These are phyloP conservation scores for Gynochthodes officinalis DNA, from an alignment of 257 asterid genomes.

Conservation along the genomic window DNA sequence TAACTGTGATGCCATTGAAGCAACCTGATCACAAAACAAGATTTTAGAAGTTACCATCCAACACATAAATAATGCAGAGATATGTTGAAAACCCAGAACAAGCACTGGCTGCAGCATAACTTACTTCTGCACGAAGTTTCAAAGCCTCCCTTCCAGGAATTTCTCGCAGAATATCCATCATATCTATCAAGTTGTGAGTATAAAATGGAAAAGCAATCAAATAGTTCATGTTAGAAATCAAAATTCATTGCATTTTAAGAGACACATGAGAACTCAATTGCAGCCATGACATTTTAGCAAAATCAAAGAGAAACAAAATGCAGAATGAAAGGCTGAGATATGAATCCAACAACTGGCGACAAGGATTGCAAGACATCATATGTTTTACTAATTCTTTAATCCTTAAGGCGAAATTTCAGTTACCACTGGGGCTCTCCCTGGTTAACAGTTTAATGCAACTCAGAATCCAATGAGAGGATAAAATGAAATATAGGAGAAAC, in stretches of 20 bases:
- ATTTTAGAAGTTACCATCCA: not conserved
- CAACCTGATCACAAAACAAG: slow-evolving; percentile 53
- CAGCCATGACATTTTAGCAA: not conserved
- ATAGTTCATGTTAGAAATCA: not conserved
- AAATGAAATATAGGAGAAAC: not conserved
- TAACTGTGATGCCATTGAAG: slow-evolving; percentile 81
- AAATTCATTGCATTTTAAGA: not conserved
- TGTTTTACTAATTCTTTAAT: not conserved
- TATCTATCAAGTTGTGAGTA: slow-evolving; percentile 33
- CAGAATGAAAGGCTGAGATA: not conserved
- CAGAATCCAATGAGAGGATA: not conserved
- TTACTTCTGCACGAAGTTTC: slow-evolving; percentile 88
- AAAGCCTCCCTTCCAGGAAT: slow-evolving; percentile 88
- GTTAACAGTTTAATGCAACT: too few relatives aligned
- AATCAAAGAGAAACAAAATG: not conserved
- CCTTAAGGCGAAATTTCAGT: not conserved
- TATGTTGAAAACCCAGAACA: slow-evolving; percentile 4
- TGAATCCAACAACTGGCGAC: not conserved
- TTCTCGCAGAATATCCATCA: slow-evolving; percentile 84
- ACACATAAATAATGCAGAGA: not conserved
- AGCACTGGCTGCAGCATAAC: slow-evolving; percentile 19
- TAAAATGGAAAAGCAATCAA: slow-evolving; percentile 5
- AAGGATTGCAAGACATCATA: not conserved
- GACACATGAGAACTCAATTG: not conserved
- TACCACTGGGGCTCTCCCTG: not conserved